Percentiles rank a stretch among this genome's conserved stretches.
phyloP scores from a whole-genome alignment of 1,284 basidiomycete species.

The Leccinum pachyderme region DNA sequence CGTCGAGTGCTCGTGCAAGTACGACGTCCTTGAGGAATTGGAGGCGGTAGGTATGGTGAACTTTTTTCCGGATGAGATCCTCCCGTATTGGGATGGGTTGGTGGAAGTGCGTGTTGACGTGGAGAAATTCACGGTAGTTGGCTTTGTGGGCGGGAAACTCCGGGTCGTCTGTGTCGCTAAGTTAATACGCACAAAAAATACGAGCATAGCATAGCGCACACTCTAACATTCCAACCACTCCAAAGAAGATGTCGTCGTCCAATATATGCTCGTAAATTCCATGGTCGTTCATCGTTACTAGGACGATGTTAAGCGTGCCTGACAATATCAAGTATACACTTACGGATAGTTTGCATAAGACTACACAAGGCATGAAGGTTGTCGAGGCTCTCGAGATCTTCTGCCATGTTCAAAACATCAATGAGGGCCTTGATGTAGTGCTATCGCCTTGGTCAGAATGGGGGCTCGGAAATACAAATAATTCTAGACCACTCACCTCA shows the following conservation, averaged over 20 bases:
- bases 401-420: slow-evolving; percentile 82
- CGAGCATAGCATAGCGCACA: slow-evolving; percentile 55
- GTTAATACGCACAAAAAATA: slow-evolving; percentile 11
- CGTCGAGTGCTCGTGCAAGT: slow-evolving; percentile 90
- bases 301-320: slow-evolving; percentile 15
- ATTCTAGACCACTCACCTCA: slow-evolving; percentile 48
- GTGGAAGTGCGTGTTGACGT: slow-evolving; percentile 78
- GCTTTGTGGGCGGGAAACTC: slow-evolving; percentile 96
- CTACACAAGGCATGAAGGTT: slow-evolving; percentile 89
- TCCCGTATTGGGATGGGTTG: slow-evolving; percentile 85
- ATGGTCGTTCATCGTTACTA: slow-evolving; percentile 96
- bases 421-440: slow-evolving; percentile 89
- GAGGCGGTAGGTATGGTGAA: slow-evolving; percentile 95
- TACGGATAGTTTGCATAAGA: slow-evolving; percentile 94
- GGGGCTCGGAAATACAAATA: neutral
- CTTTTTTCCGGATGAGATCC: slow-evolving; percentile 73
- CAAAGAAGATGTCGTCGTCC: slow-evolving; percentile 89
- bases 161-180: slow-evolving; percentile 74
- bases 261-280: slow-evolving; percentile 93
- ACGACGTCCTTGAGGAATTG: slow-evolving; percentile 99
- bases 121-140: slow-evolving; percentile 92
- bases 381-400: slow-evolving; percentile 87
- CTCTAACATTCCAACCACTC: slow-evolving; percentile 95
- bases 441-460: slow-evolving; percentile 39
- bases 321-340: slow-evolving; percentile 35